Base-by-base conservation (phyloP, 169 alveolate genomes). In the Eimeria nieschulzi region DNA sequence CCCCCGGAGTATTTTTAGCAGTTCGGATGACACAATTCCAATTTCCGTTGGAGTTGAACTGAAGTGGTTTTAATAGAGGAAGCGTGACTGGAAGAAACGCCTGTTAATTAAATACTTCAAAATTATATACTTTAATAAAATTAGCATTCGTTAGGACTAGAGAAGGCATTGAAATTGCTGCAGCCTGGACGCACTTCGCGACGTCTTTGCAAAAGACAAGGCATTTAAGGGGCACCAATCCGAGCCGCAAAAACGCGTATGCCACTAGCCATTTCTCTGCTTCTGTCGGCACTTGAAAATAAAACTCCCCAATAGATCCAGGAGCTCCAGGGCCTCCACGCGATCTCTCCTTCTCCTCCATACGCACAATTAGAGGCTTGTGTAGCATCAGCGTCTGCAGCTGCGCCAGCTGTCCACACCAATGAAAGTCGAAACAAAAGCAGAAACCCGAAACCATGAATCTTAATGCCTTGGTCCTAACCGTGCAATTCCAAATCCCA, bases 241-340 rank as follows among this genome's bases (percentile, higher is more conserved):
- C 78, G 71, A 94, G 92, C 25, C 79, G 90, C 15, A 94, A 73
- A 33, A 91, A 64, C 7, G 93, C 94, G 68, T 94, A 94, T 25
- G 92, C 87, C 39, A 91, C 91, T 21, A 94, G 66, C 90, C 83
- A 91, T 15, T 86, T 83, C 76, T 94, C 95, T 15, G 78, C 76
- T 15, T 80, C 80, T 13, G 68, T 72, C 13, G 87, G 84, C 1
- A 76, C 68, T 8, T 76, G 83, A 19, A 94, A 73, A 83, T 91
- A 94, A 46, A 86, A 94, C 93, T 94, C 93, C 72, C 92, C 87
- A 25, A 53, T 51, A 55, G 68, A 26, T 39, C 66, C 70, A 0
- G 70, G 70, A 21, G 71, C 91, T 7, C 78, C 78, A 46, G 53
- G 39, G 23, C 33, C 90, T 59, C 71, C 87, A 54, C 21, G 55